Conservation (phyloP, 1,284 basidiomycete genomes). For the Cutaneotrichosporon dermatis region DNA sequence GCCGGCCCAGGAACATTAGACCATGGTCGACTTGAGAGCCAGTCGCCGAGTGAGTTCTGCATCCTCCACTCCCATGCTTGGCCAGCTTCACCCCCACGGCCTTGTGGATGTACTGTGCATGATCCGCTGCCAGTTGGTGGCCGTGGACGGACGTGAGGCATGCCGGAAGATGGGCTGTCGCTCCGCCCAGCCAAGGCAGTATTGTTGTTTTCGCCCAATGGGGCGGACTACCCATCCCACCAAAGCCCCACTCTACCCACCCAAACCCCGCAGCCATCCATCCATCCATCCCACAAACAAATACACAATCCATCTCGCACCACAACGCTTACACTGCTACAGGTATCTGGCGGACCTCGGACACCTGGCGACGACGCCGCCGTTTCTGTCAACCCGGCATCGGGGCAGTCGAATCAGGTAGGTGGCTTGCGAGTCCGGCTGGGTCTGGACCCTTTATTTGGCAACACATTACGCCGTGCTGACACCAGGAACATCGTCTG, state of each 20-base stretch:
- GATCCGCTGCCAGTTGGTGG: background rate
- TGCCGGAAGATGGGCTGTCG: background rate
- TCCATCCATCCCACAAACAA: background rate
- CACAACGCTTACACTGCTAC: background rate
- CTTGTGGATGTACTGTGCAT: background rate
- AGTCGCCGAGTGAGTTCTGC: slow-evolving; percentile 12
- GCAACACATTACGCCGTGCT: slow-evolving; percentile 7
- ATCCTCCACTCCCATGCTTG: background rate
- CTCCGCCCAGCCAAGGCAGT: background rate
- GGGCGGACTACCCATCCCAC: background rate
- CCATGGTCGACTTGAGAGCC: slow-evolving; percentile 17
- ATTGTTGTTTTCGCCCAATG: slow-evolving; percentile 21
- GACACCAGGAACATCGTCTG: slow-evolving; percentile 9
- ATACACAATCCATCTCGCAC: background rate
- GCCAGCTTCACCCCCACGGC: background rate
- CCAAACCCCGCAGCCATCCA: background rate
- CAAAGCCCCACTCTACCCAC: background rate
- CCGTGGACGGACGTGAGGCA: background rate
- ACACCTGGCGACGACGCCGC: slow-evolving; percentile 10
- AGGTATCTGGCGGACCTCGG: slow-evolving; percentile 7
- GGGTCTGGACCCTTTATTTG: background rate
- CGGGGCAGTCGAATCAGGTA: slow-evolving; percentile 1
- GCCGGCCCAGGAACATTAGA: background rate
- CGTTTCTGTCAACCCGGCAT: background rate
- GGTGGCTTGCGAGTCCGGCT: too few species aligned